Percentiles rank a stretch among this genome's conserved stretches.
These are phyloP conservation scores for Phytophthora sp. DNA, from an alignment of 352 stramenopile species.

Conservation along the genomic window DNA sequence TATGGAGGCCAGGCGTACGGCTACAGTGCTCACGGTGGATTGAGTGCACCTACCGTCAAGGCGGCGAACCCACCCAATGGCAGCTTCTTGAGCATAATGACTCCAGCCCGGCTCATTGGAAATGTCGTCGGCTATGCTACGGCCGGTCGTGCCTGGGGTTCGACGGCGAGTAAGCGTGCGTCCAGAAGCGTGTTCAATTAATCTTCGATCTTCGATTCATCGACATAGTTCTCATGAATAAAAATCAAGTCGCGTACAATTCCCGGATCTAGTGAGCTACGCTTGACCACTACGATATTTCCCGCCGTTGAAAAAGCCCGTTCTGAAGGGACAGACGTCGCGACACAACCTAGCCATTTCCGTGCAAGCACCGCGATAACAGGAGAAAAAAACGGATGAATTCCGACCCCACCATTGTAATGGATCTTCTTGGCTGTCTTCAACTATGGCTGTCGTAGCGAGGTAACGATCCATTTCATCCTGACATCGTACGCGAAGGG, in stretches of 20 bases:
- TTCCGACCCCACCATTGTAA: background rate
- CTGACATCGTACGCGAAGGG: background rate
- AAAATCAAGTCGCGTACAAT: background rate
- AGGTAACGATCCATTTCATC: background rate
- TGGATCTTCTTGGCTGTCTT: background rate
- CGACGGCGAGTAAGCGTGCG: too few relatives aligned
- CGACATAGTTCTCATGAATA: background rate
- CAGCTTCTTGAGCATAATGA: conserved; percentile 35
- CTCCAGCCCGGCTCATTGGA: too few relatives aligned
- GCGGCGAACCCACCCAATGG: conserved; percentile 20
- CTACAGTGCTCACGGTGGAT: conserved; percentile 41
- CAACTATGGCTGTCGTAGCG: background rate
- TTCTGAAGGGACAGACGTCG: background rate
- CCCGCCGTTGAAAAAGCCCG: background rate
- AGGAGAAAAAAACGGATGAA: background rate
- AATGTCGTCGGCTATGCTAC: too few relatives aligned
- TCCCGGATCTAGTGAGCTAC: background rate
- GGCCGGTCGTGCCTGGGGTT: too few relatives aligned
- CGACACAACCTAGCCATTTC: background rate
- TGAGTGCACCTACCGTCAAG: conserved; percentile 20
- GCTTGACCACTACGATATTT: background rate
- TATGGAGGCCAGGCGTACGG: conserved; percentile 73
- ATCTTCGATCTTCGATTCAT: too few relatives aligned
- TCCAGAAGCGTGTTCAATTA: too few relatives aligned
- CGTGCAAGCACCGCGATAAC: background rate